Evolutionary conservation across 371 early-diverging fungal species (phyloP).

Genomic region (Fennellomyces sp.): DNA sequence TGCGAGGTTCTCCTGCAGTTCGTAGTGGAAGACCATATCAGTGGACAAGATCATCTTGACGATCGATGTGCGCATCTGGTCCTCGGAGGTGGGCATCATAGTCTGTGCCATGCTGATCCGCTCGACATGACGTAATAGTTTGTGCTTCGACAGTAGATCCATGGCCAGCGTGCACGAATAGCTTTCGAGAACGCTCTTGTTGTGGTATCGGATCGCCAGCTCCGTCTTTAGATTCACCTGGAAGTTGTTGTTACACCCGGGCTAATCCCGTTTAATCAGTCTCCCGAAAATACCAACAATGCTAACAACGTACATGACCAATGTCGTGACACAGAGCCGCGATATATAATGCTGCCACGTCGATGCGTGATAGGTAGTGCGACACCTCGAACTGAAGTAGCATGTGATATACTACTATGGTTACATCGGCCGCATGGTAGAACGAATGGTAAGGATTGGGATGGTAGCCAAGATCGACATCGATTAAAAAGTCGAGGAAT

Average conservation of each 20-base stretch:
- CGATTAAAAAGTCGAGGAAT: constrained; percentile 80
- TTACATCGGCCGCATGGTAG: constrained; percentile 88
- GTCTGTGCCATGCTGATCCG: constrained; percentile 31
- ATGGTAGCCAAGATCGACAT: constrained; percentile 80
- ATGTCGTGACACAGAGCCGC: constrained; percentile 92
- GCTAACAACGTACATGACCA: constrained; percentile 76
- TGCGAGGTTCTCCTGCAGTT: constrained; percentile 64
- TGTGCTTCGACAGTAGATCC: constrained; percentile 71
- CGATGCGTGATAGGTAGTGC: constrained; percentile 66
- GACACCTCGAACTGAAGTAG: constrained; percentile 64
- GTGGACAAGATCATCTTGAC: constrained; percentile 79
- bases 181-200: constrained; percentile 84
- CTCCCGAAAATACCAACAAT: constrained; percentile 14
- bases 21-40: constrained; percentile 91
- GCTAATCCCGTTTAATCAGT: constrained; percentile 69
- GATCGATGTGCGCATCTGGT: constrained; percentile 55
- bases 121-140: constrained; percentile 53
- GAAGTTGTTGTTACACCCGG: constrained; percentile 88
- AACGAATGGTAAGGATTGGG: constrained; percentile 90
- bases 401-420: constrained; percentile 78
- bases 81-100: constrained; percentile 44
- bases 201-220: constrained; percentile 68
- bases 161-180: constrained; percentile 79
- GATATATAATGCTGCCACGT: constrained; percentile 75
- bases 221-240: constrained; percentile 85